These are phyloP conservation scores for Rhodotorula diobovata DNA, from an alignment of 768 basidiomycete genomes.

Conservation along the genomic window DNA sequence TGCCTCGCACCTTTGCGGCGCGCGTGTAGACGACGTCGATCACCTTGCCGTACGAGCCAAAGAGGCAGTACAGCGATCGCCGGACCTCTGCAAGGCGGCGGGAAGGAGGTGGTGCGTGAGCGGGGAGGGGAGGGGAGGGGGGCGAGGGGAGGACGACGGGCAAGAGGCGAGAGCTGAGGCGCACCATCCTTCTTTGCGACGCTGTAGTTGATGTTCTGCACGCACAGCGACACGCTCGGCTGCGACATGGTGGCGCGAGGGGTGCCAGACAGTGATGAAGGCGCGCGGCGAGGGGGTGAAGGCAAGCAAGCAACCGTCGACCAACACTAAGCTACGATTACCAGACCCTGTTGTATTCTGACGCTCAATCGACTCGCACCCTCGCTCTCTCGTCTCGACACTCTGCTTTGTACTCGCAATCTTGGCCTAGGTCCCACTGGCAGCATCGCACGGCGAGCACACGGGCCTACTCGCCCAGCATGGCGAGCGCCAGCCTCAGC, in stretches of 20 bases:
- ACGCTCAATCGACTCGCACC: too few species aligned
- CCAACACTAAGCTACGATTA: too few species aligned
- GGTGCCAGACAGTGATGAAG: not conserved
- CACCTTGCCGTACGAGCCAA: constrained; percentile 87
- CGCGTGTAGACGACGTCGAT: constrained; percentile 91
- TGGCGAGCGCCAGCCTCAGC: constrained; percentile 64
- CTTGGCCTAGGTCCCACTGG: not conserved
- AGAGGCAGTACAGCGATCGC: constrained; percentile 74
- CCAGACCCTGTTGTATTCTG: too few species aligned
- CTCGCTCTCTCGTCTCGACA: not conserved
- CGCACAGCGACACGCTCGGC: constrained; percentile 81
- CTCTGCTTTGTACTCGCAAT: not conserved
- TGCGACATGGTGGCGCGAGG: constrained; percentile 48
- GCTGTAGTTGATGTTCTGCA: constrained; percentile 82
- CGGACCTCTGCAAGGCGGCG: constrained; percentile 64
- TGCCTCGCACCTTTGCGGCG: constrained; percentile 76
- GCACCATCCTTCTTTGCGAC: constrained; percentile 73
- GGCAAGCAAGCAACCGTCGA: too few species aligned
- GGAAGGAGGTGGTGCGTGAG: not conserved
- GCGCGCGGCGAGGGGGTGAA: too few species aligned
- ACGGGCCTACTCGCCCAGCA: constrained; percentile 45
- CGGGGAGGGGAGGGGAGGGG: not conserved
- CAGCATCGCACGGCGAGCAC: too few species aligned
- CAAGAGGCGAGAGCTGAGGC: constrained; percentile 17
- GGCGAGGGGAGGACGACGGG: not conserved